phyloP scores from a whole-genome alignment of 371 early-diverging fungal genomes.

The Chytridiales sp. region DNA sequence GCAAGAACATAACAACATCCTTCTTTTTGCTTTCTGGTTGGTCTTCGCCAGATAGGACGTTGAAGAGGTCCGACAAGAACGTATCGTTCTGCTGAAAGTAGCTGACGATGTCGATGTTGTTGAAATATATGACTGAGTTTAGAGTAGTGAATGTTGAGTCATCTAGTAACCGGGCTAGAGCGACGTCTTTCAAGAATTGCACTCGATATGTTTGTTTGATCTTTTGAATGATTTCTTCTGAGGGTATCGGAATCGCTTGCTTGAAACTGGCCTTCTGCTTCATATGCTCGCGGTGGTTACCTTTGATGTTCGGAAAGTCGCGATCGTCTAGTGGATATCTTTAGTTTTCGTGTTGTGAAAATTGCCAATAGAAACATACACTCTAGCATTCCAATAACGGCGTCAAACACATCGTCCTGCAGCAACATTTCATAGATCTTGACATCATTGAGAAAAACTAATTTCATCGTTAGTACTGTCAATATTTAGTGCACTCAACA shows the following conservation, averaged over 20 bases:
- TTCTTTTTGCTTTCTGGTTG: conserved; percentile 41
- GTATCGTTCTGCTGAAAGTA: conserved; percentile 65
- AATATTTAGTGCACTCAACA: neutral
- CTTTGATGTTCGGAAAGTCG: conserved; percentile 63
- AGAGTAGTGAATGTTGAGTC: conserved; percentile 69
- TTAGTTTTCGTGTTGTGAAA: neutral
- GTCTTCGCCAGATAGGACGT: conserved; percentile 52
- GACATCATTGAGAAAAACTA: conserved; percentile 64
- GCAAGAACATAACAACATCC: conserved; percentile 72
- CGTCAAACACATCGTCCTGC: conserved; percentile 66
- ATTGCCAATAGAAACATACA: conserved; percentile 50
- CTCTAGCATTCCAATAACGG: conserved; percentile 80
- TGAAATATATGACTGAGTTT: conserved; percentile 71
- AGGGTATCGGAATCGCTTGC: conserved; percentile 75
- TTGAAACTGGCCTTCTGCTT: conserved; percentile 58
- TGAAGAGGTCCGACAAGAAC: conserved; percentile 67
- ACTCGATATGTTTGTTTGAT: conserved; percentile 81
- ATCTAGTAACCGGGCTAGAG: conserved; percentile 68
- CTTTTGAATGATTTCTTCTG: conserved; percentile 62
- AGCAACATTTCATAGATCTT: conserved; percentile 70
- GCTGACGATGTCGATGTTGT: conserved; percentile 75
- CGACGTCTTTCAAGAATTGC: conserved; percentile 80
- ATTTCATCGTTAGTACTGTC: neutral
- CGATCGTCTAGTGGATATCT: conserved; percentile 57
- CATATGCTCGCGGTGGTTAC: conserved; percentile 70